Conservation (phyloP, 2,329 filamentous ascomycete species). For the Chaetomiaceae sp. region DNA sequence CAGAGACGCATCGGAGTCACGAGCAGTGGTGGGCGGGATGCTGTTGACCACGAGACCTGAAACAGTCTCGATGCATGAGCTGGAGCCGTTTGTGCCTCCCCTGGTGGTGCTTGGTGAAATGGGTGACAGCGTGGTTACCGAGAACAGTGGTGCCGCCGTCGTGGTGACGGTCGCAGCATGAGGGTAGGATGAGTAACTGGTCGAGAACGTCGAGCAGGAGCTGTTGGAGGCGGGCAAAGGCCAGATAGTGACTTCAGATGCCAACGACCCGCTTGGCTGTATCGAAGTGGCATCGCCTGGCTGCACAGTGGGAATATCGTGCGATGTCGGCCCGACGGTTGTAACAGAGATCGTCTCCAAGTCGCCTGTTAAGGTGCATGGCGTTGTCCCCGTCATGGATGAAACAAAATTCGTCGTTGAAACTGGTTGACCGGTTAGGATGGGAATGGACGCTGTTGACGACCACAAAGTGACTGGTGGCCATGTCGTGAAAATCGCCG, state of each 20-base stretch:
- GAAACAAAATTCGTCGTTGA: too few relatives aligned
- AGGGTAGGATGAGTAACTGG: too few relatives aligned
- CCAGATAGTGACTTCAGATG: slow-evolving; percentile 18
- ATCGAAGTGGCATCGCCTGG: background rate
- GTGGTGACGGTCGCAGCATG: background rate
- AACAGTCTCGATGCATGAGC: slow-evolving; percentile 8
- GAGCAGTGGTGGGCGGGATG: background rate
- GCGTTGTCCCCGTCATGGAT: too few relatives aligned
- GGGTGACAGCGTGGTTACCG: slow-evolving; percentile 12
- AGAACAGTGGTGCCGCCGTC: slow-evolving; percentile 1
- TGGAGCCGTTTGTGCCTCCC: background rate
- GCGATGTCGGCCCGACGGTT: too few relatives aligned
- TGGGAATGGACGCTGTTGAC: too few relatives aligned
- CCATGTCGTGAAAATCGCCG: too few relatives aligned
- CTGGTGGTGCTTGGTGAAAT: background rate
- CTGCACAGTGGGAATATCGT: background rate
- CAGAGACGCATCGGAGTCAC: background rate
- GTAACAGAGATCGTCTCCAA: too few relatives aligned
- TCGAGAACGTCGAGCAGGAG: slow-evolving; percentile 20
- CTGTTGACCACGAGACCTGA: background rate
- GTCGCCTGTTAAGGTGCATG: too few relatives aligned
- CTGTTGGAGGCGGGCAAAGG: slow-evolving; percentile 12
- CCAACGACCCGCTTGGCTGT: background rate
- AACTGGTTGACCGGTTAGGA: too few relatives aligned
- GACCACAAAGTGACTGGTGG: too few relatives aligned